These are phyloP conservation scores for Pholiota microspora DNA, from an alignment of 768 basidiomycete species.

Conservation along the genomic window DNA sequence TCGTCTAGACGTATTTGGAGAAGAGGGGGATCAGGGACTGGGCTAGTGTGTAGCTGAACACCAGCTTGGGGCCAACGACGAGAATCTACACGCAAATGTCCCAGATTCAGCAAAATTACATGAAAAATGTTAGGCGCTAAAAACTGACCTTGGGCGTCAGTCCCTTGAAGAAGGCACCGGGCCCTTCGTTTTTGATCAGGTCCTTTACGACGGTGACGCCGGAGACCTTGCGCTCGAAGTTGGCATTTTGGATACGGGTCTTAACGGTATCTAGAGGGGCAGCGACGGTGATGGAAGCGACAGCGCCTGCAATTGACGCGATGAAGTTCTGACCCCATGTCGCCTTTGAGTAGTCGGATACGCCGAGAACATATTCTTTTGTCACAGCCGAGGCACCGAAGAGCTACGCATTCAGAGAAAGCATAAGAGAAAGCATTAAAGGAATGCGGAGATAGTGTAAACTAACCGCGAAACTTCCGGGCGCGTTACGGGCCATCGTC, in stretches of 20 bases:
- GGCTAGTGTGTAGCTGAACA: slow-evolving; percentile 97
- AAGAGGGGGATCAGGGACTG: slow-evolving; percentile 94
- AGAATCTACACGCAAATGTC: slow-evolving; percentile 67
- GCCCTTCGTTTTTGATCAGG: slow-evolving; percentile 83
- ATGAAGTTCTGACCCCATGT: slow-evolving; percentile 98
- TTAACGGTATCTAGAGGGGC: slow-evolving; percentile 96
- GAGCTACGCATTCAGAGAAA: slow-evolving; percentile 55
- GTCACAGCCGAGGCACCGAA: slow-evolving; percentile 95
- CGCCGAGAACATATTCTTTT: slow-evolving; percentile 89
- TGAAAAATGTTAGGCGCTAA: too few species aligned
- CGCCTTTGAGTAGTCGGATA: slow-evolving; percentile 89
- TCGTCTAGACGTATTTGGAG: slow-evolving; percentile 72
- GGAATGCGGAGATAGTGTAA: background rate
- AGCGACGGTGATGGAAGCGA: slow-evolving; percentile 93
- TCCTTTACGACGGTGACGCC: slow-evolving; percentile 84
- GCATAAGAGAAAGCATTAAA: background rate
- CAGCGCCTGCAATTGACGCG: slow-evolving; percentile 90
- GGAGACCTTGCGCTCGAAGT: slow-evolving; percentile 84
- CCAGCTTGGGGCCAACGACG: slow-evolving; percentile 95
- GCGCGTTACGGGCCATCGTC: slow-evolving; percentile 98
- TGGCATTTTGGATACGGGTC: slow-evolving; percentile 97
- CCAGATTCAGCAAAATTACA: too few species aligned
- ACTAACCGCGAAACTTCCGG: slow-evolving; percentile 90
- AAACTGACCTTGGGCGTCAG: slow-evolving; percentile 88
- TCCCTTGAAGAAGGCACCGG: slow-evolving; percentile 90